A percentile compares a stretch with the other conserved stretches of the same genome.
Evolutionary conservation across 106 monocot genomes (phyloP).

Genomic region (Allium cepa): DNA sequence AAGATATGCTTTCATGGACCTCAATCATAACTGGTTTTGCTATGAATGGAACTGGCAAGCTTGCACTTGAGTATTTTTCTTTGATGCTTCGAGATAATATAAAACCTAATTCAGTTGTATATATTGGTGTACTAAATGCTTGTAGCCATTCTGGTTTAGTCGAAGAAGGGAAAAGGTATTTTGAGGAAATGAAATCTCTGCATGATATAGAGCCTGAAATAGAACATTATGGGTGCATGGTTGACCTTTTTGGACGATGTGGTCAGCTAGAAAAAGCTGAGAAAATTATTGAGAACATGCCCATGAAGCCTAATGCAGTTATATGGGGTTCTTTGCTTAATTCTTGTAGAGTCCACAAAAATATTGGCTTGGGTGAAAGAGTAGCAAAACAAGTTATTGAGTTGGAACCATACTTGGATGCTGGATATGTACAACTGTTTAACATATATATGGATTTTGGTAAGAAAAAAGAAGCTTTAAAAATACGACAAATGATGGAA

Average conservation of each 20-base stretch:
- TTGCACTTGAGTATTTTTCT: constrained; percentile 47
- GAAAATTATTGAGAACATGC: constrained; percentile 56
- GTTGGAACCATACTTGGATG: constrained; percentile 53
- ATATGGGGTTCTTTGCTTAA: constrained; percentile 67
- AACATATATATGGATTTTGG: constrained; percentile 50
- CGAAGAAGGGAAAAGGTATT: constrained; percentile 36
- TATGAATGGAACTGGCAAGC: constrained; percentile 51
- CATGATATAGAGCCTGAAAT: constrained; percentile 58
- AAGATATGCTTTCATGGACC: constrained; percentile 51
- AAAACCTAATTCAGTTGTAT: constrained; percentile 47
- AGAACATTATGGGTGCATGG: constrained; percentile 90
- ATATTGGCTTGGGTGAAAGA: constrained; percentile 36
- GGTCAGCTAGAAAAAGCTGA: constrained; percentile 54
- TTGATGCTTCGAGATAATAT: constrained; percentile 46
- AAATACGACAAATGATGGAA: constrained; percentile 56
- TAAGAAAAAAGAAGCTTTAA: constrained; percentile 34
- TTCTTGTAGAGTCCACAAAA: constrained; percentile 53
- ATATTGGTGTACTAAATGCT: constrained; percentile 60
- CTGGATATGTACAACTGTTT: constrained; percentile 57
- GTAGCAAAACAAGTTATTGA: constrained; percentile 34
- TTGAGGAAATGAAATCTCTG: constrained; percentile 47
- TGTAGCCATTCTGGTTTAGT: constrained; percentile 74
- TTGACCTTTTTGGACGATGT: constrained; percentile 52
- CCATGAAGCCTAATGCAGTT: constrained; percentile 53
- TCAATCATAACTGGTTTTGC: constrained; percentile 58